A percentile compares a stretch with the other conserved stretches of the same genome.
Evolutionary conservation across 352 stramenopile species (phyloP).

Genomic region (Phytopythium chamaehyphon): DNA sequence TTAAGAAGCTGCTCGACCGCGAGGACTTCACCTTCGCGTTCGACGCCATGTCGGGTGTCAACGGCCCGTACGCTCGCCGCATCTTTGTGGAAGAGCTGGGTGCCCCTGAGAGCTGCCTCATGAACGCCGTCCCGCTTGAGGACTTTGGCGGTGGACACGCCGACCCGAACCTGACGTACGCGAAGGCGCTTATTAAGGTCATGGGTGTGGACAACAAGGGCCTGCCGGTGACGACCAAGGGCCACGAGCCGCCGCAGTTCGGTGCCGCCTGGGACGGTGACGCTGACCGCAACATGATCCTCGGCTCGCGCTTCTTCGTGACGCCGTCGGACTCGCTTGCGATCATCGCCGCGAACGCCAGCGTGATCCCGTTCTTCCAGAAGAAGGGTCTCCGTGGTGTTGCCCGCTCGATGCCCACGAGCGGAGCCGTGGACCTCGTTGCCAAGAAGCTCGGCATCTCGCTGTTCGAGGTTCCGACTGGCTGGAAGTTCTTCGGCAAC

Average conservation of each 20-base stretch:
- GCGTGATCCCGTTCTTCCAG: slow-evolving; percentile 96
- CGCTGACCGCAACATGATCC: slow-evolving; percentile 98
- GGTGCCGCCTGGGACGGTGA: slow-evolving; percentile 98
- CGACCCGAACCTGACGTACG: slow-evolving; percentile 99
- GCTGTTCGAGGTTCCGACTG: slow-evolving; percentile 97
- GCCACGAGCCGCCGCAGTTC: slow-evolving; percentile 73
- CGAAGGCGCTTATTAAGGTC: slow-evolving; percentile 92
- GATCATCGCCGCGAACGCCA: slow-evolving; percentile 97
- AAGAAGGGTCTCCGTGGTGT: slow-evolving; percentile 92
- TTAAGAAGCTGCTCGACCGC: slow-evolving; percentile 91
- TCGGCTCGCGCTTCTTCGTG: slow-evolving; percentile 97
- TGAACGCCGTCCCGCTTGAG: slow-evolving; percentile 94
- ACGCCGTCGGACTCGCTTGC: slow-evolving; percentile 98
- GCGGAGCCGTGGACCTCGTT: slow-evolving; percentile 96
- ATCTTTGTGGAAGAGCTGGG: slow-evolving; percentile 97
- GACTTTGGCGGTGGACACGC: slow-evolving; percentile 97
- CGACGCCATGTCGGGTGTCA: slow-evolving; percentile 98
- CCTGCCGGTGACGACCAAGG: slow-evolving; percentile 71
- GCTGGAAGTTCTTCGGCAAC: slow-evolving; percentile 99
- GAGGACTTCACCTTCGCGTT: slow-evolving; percentile 95
- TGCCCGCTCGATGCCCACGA: slow-evolving; percentile 98
- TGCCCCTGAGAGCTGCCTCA: slow-evolving; percentile 67
- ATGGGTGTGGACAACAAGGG: slow-evolving; percentile 93
- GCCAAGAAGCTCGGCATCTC: slow-evolving; percentile 93
- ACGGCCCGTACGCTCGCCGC: slow-evolving; percentile 93